These are phyloP conservation scores for Dactylellina leptospora DNA, from an alignment of 2,329 filamentous ascomycete genomes.

Conservation along the genomic window DNA sequence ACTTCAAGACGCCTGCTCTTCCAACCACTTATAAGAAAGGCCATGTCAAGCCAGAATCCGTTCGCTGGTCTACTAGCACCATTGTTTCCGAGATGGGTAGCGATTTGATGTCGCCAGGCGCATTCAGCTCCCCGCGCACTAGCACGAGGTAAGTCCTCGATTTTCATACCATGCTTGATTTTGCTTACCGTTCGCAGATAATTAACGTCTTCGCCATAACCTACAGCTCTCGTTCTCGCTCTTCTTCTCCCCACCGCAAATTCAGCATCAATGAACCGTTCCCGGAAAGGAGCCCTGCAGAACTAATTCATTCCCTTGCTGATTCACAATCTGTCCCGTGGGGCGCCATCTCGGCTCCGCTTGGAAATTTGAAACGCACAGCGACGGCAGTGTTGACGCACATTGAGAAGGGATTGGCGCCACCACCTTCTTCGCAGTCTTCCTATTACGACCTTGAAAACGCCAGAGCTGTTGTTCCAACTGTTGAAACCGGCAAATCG, in stretches of 20 bases:
- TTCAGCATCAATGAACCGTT: constrained; percentile 57
- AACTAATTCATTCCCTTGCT: constrained; percentile 63
- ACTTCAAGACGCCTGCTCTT: constrained; percentile 38
- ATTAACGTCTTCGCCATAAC: background rate
- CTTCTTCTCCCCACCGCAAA: constrained; percentile 56
- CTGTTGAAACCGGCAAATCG: constrained; percentile 70
- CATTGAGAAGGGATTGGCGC: constrained; percentile 81
- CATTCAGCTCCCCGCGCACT: constrained; percentile 65
- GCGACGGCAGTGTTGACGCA: constrained; percentile 88
- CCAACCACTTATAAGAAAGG: constrained; percentile 37
- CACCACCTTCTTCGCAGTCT: constrained; percentile 59
- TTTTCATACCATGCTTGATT: constrained; percentile 10
- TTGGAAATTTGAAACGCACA: constrained; percentile 77
- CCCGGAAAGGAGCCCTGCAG: constrained; percentile 57
- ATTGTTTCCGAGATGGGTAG: constrained; percentile 64
- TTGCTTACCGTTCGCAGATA: constrained; percentile 39
- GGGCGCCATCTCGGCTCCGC: constrained; percentile 66
- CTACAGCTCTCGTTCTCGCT: constrained; percentile 38
- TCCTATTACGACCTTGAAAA: constrained; percentile 57
- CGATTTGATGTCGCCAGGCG: constrained; percentile 55
- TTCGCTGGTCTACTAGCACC: constrained; percentile 61
- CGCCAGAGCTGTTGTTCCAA: constrained; percentile 65
- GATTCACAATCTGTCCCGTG: constrained; percentile 75
- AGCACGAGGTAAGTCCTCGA: constrained; percentile 64
- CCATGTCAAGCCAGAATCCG: constrained; percentile 61